phyloP scores from a whole-genome alignment of 1,284 basidiomycete genomes.

The Cerioporus squamosus region DNA sequence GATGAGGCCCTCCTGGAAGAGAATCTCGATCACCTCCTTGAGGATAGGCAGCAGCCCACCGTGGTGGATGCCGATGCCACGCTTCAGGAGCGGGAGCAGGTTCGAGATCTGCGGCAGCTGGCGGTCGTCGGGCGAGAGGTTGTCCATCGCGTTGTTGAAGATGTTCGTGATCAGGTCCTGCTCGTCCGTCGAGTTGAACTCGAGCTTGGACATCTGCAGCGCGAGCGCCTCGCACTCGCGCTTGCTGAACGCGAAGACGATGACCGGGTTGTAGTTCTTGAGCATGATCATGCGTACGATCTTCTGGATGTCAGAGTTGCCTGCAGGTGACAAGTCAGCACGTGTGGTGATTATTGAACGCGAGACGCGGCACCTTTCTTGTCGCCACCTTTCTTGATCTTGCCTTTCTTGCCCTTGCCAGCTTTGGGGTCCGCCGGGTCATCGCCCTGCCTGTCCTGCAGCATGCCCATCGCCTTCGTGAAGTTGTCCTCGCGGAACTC shows the following conservation, averaged over 20 bases:
- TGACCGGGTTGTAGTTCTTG: conserved; percentile 98
- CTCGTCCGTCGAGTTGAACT: conserved; percentile 95
- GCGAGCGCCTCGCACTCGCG: conserved; percentile 96
- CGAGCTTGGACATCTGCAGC: conserved; percentile 91
- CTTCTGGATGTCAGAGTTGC: conserved; percentile 95
- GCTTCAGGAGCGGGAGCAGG: conserved; percentile 90
- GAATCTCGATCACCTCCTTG: conserved; percentile 99
- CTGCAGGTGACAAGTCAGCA: conserved; percentile 43
- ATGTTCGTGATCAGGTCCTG: conserved; percentile 88
- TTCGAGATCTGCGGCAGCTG: conserved; percentile 95
- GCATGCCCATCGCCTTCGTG: conserved; percentile 95
- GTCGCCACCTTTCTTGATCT: conserved; percentile 88
- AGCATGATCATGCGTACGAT: conserved; percentile 99
- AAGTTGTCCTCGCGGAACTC: conserved; percentile 99
- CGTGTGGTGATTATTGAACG: neutral
- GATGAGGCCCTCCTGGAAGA: conserved; percentile 99
- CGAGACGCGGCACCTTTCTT: conserved; percentile 72
- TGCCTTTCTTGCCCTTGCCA: conserved; percentile 88
- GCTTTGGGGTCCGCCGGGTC: conserved; percentile 87
- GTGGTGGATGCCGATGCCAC: conserved; percentile 98
- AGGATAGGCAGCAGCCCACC: conserved; percentile 96
- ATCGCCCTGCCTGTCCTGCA: conserved; percentile 87
- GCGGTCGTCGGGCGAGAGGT: conserved; percentile 87
- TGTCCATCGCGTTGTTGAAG: conserved; percentile 94
- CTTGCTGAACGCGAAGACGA: conserved; percentile 98